phyloP scores from a whole-genome alignment of 1,284 basidiomycete species.

The Malassezia dermatis region DNA sequence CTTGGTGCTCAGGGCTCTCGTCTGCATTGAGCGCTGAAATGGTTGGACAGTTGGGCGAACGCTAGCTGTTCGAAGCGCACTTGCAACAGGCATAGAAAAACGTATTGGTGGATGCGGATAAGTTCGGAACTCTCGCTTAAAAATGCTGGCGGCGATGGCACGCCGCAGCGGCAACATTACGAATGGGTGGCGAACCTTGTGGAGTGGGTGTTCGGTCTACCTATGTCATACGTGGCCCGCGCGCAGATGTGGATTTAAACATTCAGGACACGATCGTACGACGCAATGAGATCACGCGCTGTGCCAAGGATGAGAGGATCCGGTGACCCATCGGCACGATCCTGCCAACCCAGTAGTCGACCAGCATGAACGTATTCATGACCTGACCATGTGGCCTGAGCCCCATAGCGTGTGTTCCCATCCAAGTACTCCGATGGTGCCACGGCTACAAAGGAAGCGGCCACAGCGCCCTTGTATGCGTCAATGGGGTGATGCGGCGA shows the following conservation, averaged over 20 bases:
- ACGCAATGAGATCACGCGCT: slow-evolving; percentile 14
- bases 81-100: neutral
- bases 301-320: slow-evolving; percentile 3
- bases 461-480: slow-evolving; percentile 43
- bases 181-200: neutral
- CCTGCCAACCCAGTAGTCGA: slow-evolving; percentile 33
- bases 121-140: neutral
- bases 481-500: slow-evolving; percentile 44
- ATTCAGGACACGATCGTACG: slow-evolving; percentile 13
- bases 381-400: slow-evolving; percentile 32
- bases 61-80: neutral
- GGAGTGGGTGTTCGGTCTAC: neutral
- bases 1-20: slow-evolving; percentile 40
- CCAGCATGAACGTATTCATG: slow-evolving; percentile 38
- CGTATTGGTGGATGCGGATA: neutral
- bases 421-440: slow-evolving; percentile 27
- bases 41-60: slow-evolving; percentile 2
- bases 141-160: neutral
- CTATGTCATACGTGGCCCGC: neutral
- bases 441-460: slow-evolving; percentile 34
- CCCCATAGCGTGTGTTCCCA: slow-evolving; percentile 36
- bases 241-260: slow-evolving; percentile 2
- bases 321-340: slow-evolving; percentile 7
- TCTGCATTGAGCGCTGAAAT: slow-evolving; percentile 27
- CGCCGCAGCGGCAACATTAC: slow-evolving; percentile 2